A percentile compares a stretch with the other conserved stretches of the same genome.
Conservation (phyloP, 371 early-diverging fungal species). For the Rhizopus arrhizus region DNA sequence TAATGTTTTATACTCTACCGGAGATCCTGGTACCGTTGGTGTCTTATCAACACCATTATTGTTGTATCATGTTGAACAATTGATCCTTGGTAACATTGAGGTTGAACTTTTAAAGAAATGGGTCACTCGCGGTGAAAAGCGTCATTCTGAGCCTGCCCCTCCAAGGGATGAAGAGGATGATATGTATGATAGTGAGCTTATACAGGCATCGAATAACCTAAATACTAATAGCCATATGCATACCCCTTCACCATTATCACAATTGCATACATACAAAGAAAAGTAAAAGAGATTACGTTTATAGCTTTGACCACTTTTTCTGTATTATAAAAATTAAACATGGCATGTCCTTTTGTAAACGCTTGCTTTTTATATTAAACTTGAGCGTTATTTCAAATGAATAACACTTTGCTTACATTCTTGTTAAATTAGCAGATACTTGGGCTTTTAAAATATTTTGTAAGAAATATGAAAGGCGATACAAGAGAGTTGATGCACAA, state of each 20-base stretch:
- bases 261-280: slow-evolving; percentile 15
- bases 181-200: slow-evolving; percentile 8
- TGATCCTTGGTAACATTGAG: slow-evolving; percentile 54
- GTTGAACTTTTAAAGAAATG: slow-evolving; percentile 32
- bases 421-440: too few species aligned
- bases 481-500: too few species aligned
- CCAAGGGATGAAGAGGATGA: slow-evolving; percentile 3
- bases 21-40: slow-evolving; percentile 56
- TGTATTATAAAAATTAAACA: too few species aligned
- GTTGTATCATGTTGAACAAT: slow-evolving; percentile 74
- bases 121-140: slow-evolving; percentile 20
- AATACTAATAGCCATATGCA: slow-evolving; percentile 3
- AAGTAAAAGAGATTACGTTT: slow-evolving; percentile 2
- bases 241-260: slow-evolving; percentile 27
- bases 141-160: slow-evolving; percentile 1
- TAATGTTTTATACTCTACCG: slow-evolving; percentile 65
- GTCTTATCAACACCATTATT: slow-evolving; percentile 68
- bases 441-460: too few species aligned
- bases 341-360: too few species aligned
- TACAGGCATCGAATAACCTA: slow-evolving; percentile 3
- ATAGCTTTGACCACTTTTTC: too few species aligned
- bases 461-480: too few species aligned
- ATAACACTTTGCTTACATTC: too few species aligned
- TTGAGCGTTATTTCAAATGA: too few species aligned
- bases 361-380: too few species aligned